These are phyloP conservation scores for Suillus paluster DNA, from an alignment of 768 basidiomycete species.

Conservation along the genomic window DNA sequence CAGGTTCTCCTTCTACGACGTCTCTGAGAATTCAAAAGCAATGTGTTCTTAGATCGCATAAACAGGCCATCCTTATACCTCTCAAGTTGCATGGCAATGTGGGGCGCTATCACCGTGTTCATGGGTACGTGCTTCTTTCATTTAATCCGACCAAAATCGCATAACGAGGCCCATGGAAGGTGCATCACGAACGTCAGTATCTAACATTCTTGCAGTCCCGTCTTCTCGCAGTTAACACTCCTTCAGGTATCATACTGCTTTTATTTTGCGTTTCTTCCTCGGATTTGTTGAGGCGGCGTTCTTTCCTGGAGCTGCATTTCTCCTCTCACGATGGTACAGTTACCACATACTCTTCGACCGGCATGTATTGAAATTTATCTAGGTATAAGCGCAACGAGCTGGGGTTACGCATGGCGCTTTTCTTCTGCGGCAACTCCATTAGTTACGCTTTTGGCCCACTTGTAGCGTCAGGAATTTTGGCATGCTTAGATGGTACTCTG, in stretches of 20 bases:
- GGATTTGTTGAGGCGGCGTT: conserved; percentile 68
- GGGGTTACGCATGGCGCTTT: conserved; percentile 66
- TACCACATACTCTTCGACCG: background rate
- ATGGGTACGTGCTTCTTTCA: conserved; percentile 43
- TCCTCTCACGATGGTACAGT: conserved; percentile 64
- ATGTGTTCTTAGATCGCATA: conserved; percentile 67
- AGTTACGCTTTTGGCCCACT: conserved; percentile 82
- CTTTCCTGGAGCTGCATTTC: conserved; percentile 65
- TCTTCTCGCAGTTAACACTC: conserved; percentile 3
- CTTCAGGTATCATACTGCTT: conserved; percentile 57
- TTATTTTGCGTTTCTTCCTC: conserved; percentile 75
- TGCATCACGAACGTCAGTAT: conserved; percentile 36
- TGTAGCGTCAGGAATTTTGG: conserved; percentile 74
- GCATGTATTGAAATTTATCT: background rate
- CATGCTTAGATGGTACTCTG: conserved; percentile 66
- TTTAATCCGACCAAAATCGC: conserved; percentile 10
- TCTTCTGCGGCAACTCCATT: conserved; percentile 72
- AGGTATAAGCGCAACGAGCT: conserved; percentile 54
- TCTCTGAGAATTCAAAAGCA: conserved; percentile 43
- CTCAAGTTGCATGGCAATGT: conserved; percentile 64
- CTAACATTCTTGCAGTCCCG: background rate
- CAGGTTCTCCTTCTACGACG: background rate
- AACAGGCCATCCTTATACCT: conserved; percentile 69
- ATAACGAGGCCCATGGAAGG: conserved; percentile 25
- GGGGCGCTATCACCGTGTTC: conserved; percentile 62